Conservation (phyloP, 495 filamentous ascomycete genomes). For the Neurospora africana region DNA sequence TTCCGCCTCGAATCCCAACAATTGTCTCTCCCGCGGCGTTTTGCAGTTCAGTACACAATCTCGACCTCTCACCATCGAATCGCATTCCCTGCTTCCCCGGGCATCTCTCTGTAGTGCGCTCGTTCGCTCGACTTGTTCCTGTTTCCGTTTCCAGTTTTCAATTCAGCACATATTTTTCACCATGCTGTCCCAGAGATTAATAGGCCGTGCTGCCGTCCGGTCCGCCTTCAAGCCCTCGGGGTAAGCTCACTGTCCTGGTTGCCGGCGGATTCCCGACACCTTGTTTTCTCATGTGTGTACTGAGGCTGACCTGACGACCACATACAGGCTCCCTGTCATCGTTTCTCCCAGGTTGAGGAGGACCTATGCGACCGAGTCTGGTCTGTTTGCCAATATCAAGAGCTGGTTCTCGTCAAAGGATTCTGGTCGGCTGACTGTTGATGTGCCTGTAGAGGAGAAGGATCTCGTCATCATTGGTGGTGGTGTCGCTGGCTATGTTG, state of each 20-base stretch:
- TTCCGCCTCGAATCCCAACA: constrained; percentile 12
- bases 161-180: constrained; percentile 2
- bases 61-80: background rate
- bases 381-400: constrained; percentile 35
- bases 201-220: constrained; percentile 57
- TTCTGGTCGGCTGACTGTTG: constrained; percentile 14
- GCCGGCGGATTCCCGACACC: background rate
- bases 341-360: constrained; percentile 39
- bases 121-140: constrained; percentile 18
- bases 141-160: constrained; percentile 13
- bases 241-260: constrained; percentile 26
- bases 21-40: constrained; percentile 1
- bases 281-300: background rate
- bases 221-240: constrained; percentile 48
- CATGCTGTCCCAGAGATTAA: constrained; percentile 63
- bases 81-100: constrained; percentile 1
- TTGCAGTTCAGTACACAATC: background rate
- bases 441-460: constrained; percentile 56
- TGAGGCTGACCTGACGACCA: background rate
- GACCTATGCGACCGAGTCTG: constrained; percentile 72
- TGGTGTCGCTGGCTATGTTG: constrained; percentile 97
- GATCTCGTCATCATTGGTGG: constrained; percentile 93
- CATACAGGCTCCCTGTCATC: background rate
- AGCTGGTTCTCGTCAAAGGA: background rate
- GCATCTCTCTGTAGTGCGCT: constrained; percentile 1